Evolutionary conservation across 164 flowering plant genomes (phyloP).

Genomic region (Sedum album): DNA sequence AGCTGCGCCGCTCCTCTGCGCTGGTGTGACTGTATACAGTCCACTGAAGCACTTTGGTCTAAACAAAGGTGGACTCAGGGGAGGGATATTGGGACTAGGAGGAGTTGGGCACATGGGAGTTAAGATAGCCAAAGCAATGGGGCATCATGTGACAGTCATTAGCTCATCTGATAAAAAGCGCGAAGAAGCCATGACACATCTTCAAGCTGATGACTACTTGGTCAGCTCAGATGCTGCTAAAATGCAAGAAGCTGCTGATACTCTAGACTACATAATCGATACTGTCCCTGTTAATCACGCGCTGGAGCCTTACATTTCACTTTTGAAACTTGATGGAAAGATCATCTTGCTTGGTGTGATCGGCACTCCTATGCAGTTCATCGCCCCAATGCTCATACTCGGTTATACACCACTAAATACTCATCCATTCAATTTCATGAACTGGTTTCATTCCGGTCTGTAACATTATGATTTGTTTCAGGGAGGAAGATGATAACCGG

Average conservation of each 20-base stretch:
- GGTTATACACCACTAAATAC: conserved; percentile 32
- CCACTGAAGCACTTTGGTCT: conserved; percentile 60
- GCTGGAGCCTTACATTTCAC: conserved; percentile 57
- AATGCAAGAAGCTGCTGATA: conserved; percentile 43
- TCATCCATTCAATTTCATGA: neutral
- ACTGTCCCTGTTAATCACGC: conserved; percentile 61
- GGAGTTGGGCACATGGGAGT: conserved; percentile 87
- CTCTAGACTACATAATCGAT: conserved; percentile 65
- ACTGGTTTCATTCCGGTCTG: neutral
- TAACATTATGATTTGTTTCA: conserved; percentile 13
- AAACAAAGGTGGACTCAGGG: conserved; percentile 44
- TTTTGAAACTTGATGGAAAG: conserved; percentile 66
- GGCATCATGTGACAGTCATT: conserved; percentile 68
- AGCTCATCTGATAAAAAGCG: conserved; percentile 67
- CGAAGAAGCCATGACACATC: conserved; percentile 52
- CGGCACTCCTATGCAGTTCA: conserved; percentile 46
- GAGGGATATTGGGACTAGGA: conserved; percentile 68
- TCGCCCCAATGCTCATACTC: conserved; percentile 67
- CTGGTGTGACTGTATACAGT: conserved; percentile 73
- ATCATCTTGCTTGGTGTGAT: conserved; percentile 62
- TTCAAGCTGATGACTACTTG: conserved; percentile 57
- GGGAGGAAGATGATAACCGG: conserved; percentile 77
- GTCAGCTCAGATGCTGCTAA: conserved; percentile 45
- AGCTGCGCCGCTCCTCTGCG: no score
- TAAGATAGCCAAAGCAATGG: conserved; percentile 69